phyloP scores from a whole-genome alignment of 1,284 basidiomycete genomes.

The Irpex sp. region DNA sequence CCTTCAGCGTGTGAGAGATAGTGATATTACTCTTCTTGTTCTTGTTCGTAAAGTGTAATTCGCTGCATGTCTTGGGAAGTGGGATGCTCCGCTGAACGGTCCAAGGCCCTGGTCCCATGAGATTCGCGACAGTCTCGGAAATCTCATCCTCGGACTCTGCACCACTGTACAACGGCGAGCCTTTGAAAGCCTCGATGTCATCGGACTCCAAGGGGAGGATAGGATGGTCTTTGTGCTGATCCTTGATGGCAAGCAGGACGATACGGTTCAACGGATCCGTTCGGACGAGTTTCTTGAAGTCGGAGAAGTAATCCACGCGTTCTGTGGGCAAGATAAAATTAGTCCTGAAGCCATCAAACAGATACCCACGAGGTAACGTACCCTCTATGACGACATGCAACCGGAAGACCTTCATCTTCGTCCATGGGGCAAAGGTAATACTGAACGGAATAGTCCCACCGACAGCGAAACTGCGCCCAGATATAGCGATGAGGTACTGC shows the following conservation, averaged over 20 bases:
- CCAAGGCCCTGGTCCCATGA: slow-evolving; percentile 79
- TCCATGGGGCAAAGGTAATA: slow-evolving; percentile 80
- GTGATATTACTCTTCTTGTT: slow-evolving; percentile 80
- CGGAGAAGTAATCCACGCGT: slow-evolving; percentile 76
- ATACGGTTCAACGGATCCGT: slow-evolving; percentile 71
- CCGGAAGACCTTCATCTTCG: slow-evolving; percentile 82
- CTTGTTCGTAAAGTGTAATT: slow-evolving; percentile 79
- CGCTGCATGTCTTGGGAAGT: slow-evolving; percentile 52
- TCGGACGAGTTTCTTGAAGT: slow-evolving; percentile 68
- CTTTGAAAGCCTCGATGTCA: slow-evolving; percentile 47
- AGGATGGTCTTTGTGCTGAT: slow-evolving; percentile 37
- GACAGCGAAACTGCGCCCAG: slow-evolving; percentile 80
- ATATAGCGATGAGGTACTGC: slow-evolving; percentile 79
- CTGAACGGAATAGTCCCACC: slow-evolving; percentile 82
- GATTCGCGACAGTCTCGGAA: slow-evolving; percentile 51
- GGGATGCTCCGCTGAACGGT: slow-evolving; percentile 52
- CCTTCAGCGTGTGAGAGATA: slow-evolving; percentile 79
- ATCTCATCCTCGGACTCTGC: slow-evolving; percentile 40
- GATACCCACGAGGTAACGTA: slow-evolving; percentile 22
- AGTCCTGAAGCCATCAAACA: neutral
- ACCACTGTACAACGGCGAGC: slow-evolving; percentile 50
- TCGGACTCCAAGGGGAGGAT: slow-evolving; percentile 69
- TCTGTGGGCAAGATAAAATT: slow-evolving; percentile 39
- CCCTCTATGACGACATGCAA: slow-evolving; percentile 83
- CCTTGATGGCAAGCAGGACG: slow-evolving; percentile 67